Evolutionary conservation across 129 eudicot species (phyloP), one percentile per base, ranked within the genome.

Genomic region (Flaveria linearis): DNA sequence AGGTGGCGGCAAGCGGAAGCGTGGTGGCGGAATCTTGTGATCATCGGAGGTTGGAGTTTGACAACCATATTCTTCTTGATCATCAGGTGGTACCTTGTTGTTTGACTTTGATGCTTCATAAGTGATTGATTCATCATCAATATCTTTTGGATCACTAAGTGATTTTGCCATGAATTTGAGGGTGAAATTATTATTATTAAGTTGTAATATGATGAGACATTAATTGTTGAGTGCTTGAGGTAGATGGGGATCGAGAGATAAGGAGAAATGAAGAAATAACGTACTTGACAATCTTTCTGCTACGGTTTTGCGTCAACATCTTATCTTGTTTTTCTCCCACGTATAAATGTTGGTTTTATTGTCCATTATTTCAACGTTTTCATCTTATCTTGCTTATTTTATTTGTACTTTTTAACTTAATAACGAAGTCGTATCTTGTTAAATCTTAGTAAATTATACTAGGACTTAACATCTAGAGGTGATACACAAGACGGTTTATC

Each of bases 21-120:
- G 49, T 11, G 69, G 83, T 30, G 70, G 70, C 9, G 10, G 71
- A 69, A 80, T 80, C 75, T 74, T 80, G 76, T 80, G 84, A 68
- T 80, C 84, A 56, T 80, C 65, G 11, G 80, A 67, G 16, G 71
- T 56, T 61, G 84, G 84, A 66, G 84, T 80, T 74, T 68, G 41
- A 67, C 75, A 73, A 10, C 20, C 30, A 42, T 51, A 2, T 28
- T 28, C 3, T 25, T 61, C 25, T 10, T 47, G 53, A 47, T 13
- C 77, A 15, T 25, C 68, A 7, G 63, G 55, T 70, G 71, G n/a
- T 30, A 14, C 63, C 28, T 17, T 49, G 39, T 67, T 67, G 49
- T 74, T 80, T 56, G 79, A 67, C 22, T 80, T 57, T 73, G 69
- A 67, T 23, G 69, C 22, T 14, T 80, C 79, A 45, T n/a, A 8